Evolutionary conservation across 1,284 basidiomycete genomes (phyloP).

Genomic region (Rhodotorula sp.): DNA sequence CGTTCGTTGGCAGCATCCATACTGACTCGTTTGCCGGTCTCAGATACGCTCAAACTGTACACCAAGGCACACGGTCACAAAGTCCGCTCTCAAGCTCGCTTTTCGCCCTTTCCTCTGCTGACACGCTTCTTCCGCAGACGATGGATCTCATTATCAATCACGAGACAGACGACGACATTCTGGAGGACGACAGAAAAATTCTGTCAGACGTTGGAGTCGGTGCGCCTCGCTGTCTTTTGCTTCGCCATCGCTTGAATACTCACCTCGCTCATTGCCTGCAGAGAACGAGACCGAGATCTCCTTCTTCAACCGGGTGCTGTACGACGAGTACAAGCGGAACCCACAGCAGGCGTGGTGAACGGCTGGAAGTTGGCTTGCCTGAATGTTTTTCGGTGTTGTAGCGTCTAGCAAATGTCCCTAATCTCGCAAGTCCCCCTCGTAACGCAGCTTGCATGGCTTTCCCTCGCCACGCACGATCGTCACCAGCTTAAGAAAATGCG

Average conservation of each 20-base stretch:
- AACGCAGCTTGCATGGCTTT: too few species aligned
- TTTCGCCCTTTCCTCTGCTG: conserved; percentile 8
- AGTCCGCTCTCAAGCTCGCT: conserved; percentile 52
- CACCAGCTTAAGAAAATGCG: too few species aligned
- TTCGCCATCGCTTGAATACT: not conserved
- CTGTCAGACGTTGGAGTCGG: conserved; percentile 72
- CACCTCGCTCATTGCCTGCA: conserved; percentile 55
- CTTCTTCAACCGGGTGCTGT: conserved; percentile 75
- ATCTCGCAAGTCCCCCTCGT: too few species aligned
- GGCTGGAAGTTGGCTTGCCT: too few species aligned
- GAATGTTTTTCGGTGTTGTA: too few species aligned
- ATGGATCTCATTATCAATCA: conserved; percentile 93
- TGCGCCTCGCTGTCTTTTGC: conserved; percentile 50
- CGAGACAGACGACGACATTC: conserved; percentile 83
- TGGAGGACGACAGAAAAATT: conserved; percentile 63
- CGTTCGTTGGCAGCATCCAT: too few species aligned
- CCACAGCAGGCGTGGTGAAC: conserved; percentile 57
- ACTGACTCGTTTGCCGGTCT: not conserved
- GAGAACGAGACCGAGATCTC: conserved; percentile 94
- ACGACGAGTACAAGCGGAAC: conserved; percentile 74
- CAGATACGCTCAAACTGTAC: conserved; percentile 89
- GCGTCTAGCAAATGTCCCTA: too few species aligned
- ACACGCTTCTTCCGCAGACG: conserved; percentile 58
- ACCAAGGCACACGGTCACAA: conserved; percentile 92
- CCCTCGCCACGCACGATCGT: too few species aligned